Conservation (phyloP, 1,139 yeast species). For the Yamadazyma pseudoaaseri region DNA sequence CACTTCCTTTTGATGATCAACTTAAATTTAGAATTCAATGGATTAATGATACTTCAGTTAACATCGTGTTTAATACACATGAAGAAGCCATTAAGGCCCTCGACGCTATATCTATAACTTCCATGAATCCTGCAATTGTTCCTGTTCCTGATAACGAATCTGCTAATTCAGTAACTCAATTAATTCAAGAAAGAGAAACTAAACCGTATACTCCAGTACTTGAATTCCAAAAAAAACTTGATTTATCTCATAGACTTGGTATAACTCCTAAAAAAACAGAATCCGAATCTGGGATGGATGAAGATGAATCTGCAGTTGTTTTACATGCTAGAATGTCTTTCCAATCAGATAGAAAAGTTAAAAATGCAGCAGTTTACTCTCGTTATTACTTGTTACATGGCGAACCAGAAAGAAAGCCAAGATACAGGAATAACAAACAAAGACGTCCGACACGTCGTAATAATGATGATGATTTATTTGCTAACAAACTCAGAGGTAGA, state of each 20-base stretch:
- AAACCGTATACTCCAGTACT: slow-evolving; percentile 39
- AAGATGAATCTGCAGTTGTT: slow-evolving; percentile 41
- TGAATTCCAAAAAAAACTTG: slow-evolving; percentile 33
- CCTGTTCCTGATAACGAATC: slow-evolving; percentile 9
- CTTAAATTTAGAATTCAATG: slow-evolving; percentile 55
- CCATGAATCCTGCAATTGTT: slow-evolving; percentile 16
- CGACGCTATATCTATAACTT: slow-evolving; percentile 24
- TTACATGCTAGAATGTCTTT: slow-evolving; percentile 51
- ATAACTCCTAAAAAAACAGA: slow-evolving; percentile 15
- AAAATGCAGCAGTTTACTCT: slow-evolving; percentile 58
- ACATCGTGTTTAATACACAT: slow-evolving; percentile 49
- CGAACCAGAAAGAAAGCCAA: slow-evolving; percentile 58
- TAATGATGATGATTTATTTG: slow-evolving; percentile 34
- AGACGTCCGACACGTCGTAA: slow-evolving; percentile 12
- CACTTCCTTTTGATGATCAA: slow-evolving; percentile 27
- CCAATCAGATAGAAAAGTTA: slow-evolving; percentile 55
- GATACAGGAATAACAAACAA: slow-evolving; percentile 5
- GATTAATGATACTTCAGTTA: slow-evolving; percentile 65
- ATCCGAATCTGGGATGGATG: slow-evolving; percentile 32
- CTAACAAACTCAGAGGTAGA: slow-evolving; percentile 17
- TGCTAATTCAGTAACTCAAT: slow-evolving; percentile 20
- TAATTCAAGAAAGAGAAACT: slow-evolving; percentile 35
- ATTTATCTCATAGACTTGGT: slow-evolving; percentile 32
- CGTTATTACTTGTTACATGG: slow-evolving; percentile 72
- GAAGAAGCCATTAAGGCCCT: slow-evolving; percentile 46